phyloP scores from a whole-genome alignment of 1,139 yeast species.

The Scheffersomyces segobiensis region DNA sequence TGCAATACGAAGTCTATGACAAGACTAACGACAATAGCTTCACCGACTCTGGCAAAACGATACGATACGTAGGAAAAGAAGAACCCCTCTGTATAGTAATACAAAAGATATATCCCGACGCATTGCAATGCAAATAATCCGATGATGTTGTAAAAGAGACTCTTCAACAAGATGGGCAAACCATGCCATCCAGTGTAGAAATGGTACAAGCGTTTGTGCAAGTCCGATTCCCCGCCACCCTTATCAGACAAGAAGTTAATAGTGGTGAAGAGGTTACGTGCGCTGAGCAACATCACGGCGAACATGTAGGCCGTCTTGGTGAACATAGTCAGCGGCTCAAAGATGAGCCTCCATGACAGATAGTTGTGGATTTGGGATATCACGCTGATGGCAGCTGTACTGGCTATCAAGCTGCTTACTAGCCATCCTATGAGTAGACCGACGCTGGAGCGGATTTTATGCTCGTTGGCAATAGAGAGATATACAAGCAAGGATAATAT shows the following conservation, averaged over 20 bases:
- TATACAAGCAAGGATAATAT: conserved; percentile 24
- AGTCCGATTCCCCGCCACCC: conserved; percentile 13
- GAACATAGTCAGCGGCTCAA: conserved; percentile 32
- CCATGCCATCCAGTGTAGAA: conserved; percentile 21
- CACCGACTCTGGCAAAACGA: conserved; percentile 18
- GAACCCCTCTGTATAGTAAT: conserved; percentile 18
- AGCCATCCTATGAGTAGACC: conserved; percentile 66
- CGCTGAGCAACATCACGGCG: conserved; percentile 29
- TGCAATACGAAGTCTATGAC: conserved; percentile 60
- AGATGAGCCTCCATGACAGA: conserved; percentile 28
- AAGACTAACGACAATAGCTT: conserved; percentile 35
- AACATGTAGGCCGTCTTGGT: conserved; percentile 26
- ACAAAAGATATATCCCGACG: conserved; percentile 14
- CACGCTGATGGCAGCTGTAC: conserved; percentile 52
- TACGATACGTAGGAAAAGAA: conserved; percentile 17
- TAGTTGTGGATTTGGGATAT: conserved; percentile 17
- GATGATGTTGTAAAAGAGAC: conserved; percentile 16
- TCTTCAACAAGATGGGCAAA: conserved; percentile 22
- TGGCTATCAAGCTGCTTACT: conserved; percentile 50
- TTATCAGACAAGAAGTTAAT: conserved; percentile 21
- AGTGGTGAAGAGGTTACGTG: conserved; percentile 31
- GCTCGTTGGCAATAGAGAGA: conserved; percentile 54
- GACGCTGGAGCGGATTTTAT: conserved; percentile 56
- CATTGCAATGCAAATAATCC: conserved; percentile 9
- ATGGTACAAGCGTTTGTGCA: conserved; percentile 28